Percentiles rank a stretch among this genome's conserved stretches.
Conservation (phyloP, 2,329 filamentous ascomycete species). For the Hypoxylon sp. region DNA sequence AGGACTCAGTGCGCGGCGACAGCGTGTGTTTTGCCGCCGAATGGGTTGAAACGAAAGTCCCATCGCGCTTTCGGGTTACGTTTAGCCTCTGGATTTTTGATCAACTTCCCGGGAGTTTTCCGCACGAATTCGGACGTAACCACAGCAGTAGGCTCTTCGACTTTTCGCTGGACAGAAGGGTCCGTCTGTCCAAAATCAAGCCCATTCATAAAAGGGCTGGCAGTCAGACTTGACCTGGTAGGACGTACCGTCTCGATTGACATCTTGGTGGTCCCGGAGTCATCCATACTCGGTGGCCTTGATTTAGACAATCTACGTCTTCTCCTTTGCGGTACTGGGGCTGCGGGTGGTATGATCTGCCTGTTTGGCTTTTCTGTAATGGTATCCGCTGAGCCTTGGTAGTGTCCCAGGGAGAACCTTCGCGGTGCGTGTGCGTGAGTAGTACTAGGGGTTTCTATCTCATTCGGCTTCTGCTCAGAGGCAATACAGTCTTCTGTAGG, state of each 20-base stretch:
- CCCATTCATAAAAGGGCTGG: conserved; percentile 21
- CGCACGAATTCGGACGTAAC: conserved; percentile 6
- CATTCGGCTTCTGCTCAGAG: conserved; percentile 12
- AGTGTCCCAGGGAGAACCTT: conserved; percentile 2
- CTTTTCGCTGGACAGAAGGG: conserved; percentile 10
- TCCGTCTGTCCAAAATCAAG: conserved; percentile 31
- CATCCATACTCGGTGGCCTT: conserved; percentile 18
- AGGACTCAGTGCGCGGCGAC: conserved; percentile 13
- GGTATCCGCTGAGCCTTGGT: conserved; percentile 6
- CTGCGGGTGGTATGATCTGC: neutral
- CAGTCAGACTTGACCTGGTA: conserved; percentile 17
- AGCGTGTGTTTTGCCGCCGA: conserved; percentile 13
- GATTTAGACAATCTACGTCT: conserved; percentile 49
- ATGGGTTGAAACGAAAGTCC: conserved; percentile 14
- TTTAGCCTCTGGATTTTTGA: conserved; percentile 22
- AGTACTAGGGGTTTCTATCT: neutral
- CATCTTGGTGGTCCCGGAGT: conserved; percentile 15
- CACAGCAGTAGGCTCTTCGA: conserved; percentile 1
- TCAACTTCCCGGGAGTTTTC: conserved; percentile 21
- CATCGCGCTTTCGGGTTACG: conserved; percentile 17
- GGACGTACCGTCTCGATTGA: conserved; percentile 33
- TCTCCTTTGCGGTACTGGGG: conserved; percentile 23
- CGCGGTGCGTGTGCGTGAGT: conserved; percentile 16
- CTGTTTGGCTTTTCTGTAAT: neutral
- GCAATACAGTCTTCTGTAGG: conserved; percentile 23